Evolutionary conservation across 2,329 filamentous ascomycete species (phyloP).

Genomic region (Claviceps arundinis): DNA sequence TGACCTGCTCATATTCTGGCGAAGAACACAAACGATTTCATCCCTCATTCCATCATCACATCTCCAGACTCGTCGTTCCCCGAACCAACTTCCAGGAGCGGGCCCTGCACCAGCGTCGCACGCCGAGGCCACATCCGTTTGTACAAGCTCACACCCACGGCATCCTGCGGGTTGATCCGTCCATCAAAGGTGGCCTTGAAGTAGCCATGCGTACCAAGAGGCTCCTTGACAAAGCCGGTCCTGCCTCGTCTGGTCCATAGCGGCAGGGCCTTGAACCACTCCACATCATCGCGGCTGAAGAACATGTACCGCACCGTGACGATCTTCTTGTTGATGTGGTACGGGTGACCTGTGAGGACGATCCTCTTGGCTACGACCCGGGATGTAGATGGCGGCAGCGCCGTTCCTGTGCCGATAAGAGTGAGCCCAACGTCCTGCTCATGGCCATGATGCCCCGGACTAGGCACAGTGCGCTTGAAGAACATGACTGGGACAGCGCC

Average conservation of each 20-base stretch:
- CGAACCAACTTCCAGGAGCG: slow-evolving; percentile 25
- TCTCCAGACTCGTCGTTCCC: slow-evolving; percentile 12
- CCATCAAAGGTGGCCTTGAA: slow-evolving; percentile 98
- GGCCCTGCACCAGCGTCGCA: slow-evolving; percentile 35
- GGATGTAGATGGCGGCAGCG: slow-evolving; percentile 59
- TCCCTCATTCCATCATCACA: slow-evolving; percentile 21
- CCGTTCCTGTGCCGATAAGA: slow-evolving; percentile 77
- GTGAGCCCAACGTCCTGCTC: slow-evolving; percentile 42
- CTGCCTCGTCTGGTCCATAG: slow-evolving; percentile 86
- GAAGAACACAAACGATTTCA: not conserved
- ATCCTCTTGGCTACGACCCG: slow-evolving; percentile 88
- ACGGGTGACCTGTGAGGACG: slow-evolving; percentile 88
- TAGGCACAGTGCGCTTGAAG: slow-evolving; percentile 49
- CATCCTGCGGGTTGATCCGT: slow-evolving; percentile 89
- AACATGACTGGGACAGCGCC: slow-evolving; percentile 82
- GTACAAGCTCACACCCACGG: slow-evolving; percentile 79
- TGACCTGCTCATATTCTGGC: too few relatives aligned
- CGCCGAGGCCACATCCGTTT: slow-evolving; percentile 73
- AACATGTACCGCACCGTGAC: slow-evolving; percentile 99
- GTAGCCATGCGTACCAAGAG: slow-evolving; percentile 93
- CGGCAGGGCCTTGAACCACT: slow-evolving; percentile 95
- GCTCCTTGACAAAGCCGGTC: slow-evolving; percentile 86
- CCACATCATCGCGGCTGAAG: slow-evolving; percentile 89
- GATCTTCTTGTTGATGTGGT: slow-evolving; percentile 96
- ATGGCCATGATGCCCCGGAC: slow-evolving; percentile 30